Conservation (phyloP, 257 asterid species). For the Verbena officinalis region DNA sequence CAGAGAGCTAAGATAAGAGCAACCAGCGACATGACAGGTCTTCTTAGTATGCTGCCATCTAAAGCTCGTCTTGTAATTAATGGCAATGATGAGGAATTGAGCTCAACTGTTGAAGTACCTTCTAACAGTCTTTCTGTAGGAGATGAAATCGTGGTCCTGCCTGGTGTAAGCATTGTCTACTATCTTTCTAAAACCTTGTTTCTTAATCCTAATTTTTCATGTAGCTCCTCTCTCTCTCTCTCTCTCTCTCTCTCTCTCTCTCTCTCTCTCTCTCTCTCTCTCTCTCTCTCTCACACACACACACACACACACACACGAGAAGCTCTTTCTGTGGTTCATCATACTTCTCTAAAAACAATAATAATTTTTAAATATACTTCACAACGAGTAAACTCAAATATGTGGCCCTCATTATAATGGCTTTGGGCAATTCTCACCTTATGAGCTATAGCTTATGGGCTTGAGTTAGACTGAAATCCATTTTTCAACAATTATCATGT, state of each 20-base stretch:
- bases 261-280: neutral
- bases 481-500: too few relatives aligned
- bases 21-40: slow-evolving; percentile 96
- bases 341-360: neutral
- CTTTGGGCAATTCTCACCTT: too few relatives aligned
- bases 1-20: slow-evolving; percentile 98
- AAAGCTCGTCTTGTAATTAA: slow-evolving; percentile 90
- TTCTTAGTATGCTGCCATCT: slow-evolving; percentile 84
- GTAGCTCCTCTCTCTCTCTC: slow-evolving; percentile 17
- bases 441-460: too few relatives aligned
- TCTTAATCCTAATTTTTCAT: slow-evolving; percentile 23
- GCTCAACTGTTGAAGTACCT: slow-evolving; percentile 86
- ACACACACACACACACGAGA: neutral
- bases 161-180: slow-evolving; percentile 79
- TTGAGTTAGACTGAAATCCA: too few relatives aligned
- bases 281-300: too few relatives aligned
- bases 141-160: slow-evolving; percentile 86
- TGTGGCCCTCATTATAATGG: too few relatives aligned
- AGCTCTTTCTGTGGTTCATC: slow-evolving; percentile 20
- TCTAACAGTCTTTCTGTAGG: slow-evolving; percentile 86
- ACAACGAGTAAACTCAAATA: too few relatives aligned
- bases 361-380: too few relatives aligned
- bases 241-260: neutral
- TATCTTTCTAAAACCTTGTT: slow-evolving; percentile 15
- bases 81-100: slow-evolving; percentile 52